A percentile compares a stretch with the other conserved stretches of the same genome.
phyloP scores from a whole-genome alignment of 805 yeast species.

The Crinitomyces ghanaensis region DNA sequence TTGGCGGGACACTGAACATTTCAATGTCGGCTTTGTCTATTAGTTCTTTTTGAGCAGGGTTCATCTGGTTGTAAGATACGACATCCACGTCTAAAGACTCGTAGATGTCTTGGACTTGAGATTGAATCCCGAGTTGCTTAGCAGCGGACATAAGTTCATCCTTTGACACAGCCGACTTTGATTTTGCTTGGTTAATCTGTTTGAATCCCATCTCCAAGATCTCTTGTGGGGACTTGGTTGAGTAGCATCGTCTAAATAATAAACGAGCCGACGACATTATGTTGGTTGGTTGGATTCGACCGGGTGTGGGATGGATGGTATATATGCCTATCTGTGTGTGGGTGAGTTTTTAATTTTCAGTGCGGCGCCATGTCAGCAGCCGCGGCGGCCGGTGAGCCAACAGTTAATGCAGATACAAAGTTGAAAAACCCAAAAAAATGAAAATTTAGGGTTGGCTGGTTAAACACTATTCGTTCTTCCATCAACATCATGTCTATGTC shows the following conservation, averaged over 20 bases:
- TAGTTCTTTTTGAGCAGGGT: constrained; percentile 10
- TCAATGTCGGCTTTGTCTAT: constrained; percentile 16
- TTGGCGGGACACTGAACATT: constrained; percentile 17
- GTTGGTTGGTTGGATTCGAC: too few species aligned
- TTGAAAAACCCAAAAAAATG: too few species aligned
- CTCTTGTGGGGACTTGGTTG: constrained; percentile 10
- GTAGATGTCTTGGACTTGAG: constrained; percentile 18
- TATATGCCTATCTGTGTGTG: too few species aligned
- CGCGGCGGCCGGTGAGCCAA: too few species aligned
- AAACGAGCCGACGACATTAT: too few species aligned
- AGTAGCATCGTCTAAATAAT: background rate
- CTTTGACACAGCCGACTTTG: constrained; percentile 17
- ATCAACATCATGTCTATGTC: too few species aligned
- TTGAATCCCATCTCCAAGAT: constrained; percentile 23
- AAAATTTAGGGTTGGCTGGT: too few species aligned
- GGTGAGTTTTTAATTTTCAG: too few species aligned
- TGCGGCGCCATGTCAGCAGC: too few species aligned
- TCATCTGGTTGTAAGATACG: constrained; percentile 11
- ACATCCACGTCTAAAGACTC: constrained; percentile 16
- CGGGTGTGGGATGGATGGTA: too few species aligned
- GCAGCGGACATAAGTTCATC: constrained; percentile 23
- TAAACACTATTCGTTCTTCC: too few species aligned
- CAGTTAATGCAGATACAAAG: too few species aligned
- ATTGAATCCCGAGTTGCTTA: constrained; percentile 20
- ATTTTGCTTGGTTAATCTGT: constrained; percentile 22